Conservation (phyloP, 176 grass and related monocot genomes). For the Areca catechu region DNA sequence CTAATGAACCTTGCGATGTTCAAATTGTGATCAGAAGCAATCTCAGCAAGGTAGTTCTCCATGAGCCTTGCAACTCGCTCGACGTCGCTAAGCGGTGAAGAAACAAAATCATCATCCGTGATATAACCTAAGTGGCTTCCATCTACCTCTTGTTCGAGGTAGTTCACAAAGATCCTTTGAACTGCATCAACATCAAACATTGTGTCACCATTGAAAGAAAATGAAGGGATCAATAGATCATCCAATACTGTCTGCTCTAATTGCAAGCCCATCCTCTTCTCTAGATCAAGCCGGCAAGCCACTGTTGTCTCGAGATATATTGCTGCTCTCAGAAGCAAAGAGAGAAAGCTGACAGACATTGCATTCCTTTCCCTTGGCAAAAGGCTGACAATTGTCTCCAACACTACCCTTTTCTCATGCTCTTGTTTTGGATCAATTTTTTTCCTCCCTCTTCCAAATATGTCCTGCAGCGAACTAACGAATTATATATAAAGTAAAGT, state of each 20-base stretch:
- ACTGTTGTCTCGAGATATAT: constrained; percentile 70
- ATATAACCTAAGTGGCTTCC: constrained; percentile 43
- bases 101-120: constrained; percentile 60
- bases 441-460: constrained; percentile 38
- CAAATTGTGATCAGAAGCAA: constrained; percentile 64
- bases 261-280: constrained; percentile 71
- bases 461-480: constrained; percentile 36
- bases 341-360: constrained; percentile 77
- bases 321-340: constrained; percentile 71
- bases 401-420: constrained; percentile 76
- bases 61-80: constrained; percentile 56
- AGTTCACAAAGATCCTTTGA: constrained; percentile 67
- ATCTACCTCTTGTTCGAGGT: constrained; percentile 60
- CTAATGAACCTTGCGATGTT: constrained; percentile 46
- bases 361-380: constrained; percentile 70
- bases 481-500: neutral
- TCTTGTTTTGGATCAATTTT: constrained; percentile 57
- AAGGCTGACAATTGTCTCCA: constrained; percentile 78
- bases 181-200: constrained; percentile 71
- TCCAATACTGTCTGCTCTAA: constrained; percentile 65
- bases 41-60: constrained; percentile 82
- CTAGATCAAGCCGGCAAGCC: constrained; percentile 76
- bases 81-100: constrained; percentile 33
- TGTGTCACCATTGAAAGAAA: constrained; percentile 14
- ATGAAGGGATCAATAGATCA: constrained; percentile 72